These are phyloP conservation scores for Saccharomycopsis oosterbeekiorum DNA, from an alignment of 805 yeast genomes.

Conservation along the genomic window DNA sequence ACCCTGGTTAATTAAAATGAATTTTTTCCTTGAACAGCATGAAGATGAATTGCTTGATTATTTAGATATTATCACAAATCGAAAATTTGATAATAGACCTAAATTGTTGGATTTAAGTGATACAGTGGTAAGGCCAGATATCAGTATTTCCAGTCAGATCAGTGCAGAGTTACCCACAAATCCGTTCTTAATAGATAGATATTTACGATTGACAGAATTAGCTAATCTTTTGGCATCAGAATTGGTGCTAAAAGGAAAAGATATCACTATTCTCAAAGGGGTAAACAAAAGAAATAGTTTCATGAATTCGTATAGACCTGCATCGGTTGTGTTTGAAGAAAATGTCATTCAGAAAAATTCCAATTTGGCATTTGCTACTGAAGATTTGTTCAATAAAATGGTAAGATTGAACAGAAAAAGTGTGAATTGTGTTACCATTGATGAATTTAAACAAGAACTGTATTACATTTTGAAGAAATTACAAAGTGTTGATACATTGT, in stretches of 20 bases:
- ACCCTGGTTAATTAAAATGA: conserved; percentile 65
- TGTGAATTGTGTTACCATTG: conserved; percentile 17
- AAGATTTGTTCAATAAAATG: conserved; percentile 41
- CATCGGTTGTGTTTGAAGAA: conserved; percentile 29
- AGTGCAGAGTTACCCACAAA: conserved; percentile 55
- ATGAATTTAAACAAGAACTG: conserved; percentile 16
- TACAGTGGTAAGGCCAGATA: conserved; percentile 46
- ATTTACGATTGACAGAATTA: conserved; percentile 49
- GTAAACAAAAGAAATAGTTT: conserved; percentile 8
- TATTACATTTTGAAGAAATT: conserved; percentile 19
- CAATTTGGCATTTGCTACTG: conserved; percentile 50
- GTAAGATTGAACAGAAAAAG: conserved; percentile 22
- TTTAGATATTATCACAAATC: conserved; percentile 60
- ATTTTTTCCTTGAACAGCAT: conserved; percentile 52
- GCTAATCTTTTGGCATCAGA: conserved; percentile 33
- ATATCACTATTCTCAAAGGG: conserved; percentile 11
- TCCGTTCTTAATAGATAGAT: conserved; percentile 61
- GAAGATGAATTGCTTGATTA: conserved; percentile 53
- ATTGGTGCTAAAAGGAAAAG: conserved; percentile 20
- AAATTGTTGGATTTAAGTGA: conserved; percentile 48
- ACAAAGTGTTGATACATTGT: conserved; percentile 19
- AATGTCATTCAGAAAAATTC: conserved; percentile 24
- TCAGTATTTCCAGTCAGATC: conserved; percentile 40
- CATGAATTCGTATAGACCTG: conserved; percentile 22
- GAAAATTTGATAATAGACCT: conserved; percentile 56